Percentiles rank a stretch among this genome's conserved stretches.
These are phyloP conservation scores for Phaeosphaeria sp. DNA, from an alignment of 2,329 filamentous ascomycete species.

Conservation along the genomic window DNA sequence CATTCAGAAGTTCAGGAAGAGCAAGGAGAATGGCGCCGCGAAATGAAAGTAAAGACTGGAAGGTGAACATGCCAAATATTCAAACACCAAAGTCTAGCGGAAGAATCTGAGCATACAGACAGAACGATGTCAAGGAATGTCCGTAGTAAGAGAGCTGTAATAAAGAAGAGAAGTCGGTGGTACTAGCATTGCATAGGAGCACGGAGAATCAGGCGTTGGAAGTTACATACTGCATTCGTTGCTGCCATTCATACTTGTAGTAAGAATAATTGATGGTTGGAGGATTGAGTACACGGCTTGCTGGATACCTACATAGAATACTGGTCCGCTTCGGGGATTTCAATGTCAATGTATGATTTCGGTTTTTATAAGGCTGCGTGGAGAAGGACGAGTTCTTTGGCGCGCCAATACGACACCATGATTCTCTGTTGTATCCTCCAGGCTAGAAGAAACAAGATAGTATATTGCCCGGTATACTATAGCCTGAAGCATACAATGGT, in stretches of 20 bases:
- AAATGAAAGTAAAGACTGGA: conserved; percentile 12
- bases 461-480: background rate
- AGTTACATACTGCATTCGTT: background rate
- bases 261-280: background rate
- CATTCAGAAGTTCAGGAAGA: conserved; percentile 72
- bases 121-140: background rate
- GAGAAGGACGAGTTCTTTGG: background rate
- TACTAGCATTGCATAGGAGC: conserved; percentile 31
- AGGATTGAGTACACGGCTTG: background rate
- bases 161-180: conserved; percentile 12
- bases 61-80: background rate
- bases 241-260: background rate
- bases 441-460: background rate
- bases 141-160: background rate
- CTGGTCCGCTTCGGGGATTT: background rate
- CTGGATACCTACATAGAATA: conserved; percentile 1
- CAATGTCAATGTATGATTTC: background rate
- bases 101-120: background rate
- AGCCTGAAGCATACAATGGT: background rate
- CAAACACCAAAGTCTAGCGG: background rate
- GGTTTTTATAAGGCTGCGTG: background rate
- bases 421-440: background rate
- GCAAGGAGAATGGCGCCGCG: conserved; percentile 56
- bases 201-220: conserved; percentile 27
- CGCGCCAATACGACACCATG: too few species aligned